Percentiles rank a stretch among this genome's conserved stretches.
These are phyloP conservation scores for Podospora conica DNA, from an alignment of 495 filamentous ascomycete species.

Conservation along the genomic window DNA sequence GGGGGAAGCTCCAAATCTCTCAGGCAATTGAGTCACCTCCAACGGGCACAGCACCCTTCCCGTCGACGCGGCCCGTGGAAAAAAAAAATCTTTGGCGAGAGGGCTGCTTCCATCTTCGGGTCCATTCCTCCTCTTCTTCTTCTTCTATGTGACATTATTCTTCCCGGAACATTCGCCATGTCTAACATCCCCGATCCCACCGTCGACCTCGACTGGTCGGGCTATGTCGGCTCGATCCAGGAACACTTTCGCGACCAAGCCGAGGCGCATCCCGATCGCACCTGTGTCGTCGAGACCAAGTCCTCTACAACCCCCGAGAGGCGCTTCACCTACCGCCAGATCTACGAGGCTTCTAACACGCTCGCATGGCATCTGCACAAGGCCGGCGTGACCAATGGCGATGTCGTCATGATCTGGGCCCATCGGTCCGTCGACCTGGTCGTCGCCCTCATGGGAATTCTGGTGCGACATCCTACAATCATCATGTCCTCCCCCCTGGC, in stretches of 20 bases:
- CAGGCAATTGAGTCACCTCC: slow-evolving; percentile 6
- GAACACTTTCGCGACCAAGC: slow-evolving; percentile 53
- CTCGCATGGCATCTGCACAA: slow-evolving; percentile 72
- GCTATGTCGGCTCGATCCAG: slow-evolving; percentile 55
- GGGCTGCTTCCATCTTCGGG: neutral
- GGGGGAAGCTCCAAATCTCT: slow-evolving; percentile 8
- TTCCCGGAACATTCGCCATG: slow-evolving; percentile 10
- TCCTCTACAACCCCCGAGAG: slow-evolving; percentile 53
- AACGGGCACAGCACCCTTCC: neutral
- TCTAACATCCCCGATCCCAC: slow-evolving; percentile 64
- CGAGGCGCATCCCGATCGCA: slow-evolving; percentile 63
- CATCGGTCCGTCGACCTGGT: slow-evolving; percentile 73
- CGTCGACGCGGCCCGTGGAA: neutral
- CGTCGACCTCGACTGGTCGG: slow-evolving; percentile 72
- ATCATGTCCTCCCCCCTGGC: slow-evolving; percentile 5
- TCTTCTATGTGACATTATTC: neutral
- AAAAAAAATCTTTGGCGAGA: slow-evolving; percentile 1
- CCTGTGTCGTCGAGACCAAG: slow-evolving; percentile 80
- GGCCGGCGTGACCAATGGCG: slow-evolving; percentile 67
- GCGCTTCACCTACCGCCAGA: slow-evolving; percentile 80
- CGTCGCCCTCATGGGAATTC: slow-evolving; percentile 56
- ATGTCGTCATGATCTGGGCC: slow-evolving; percentile 92
- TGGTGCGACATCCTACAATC: slow-evolving; percentile 25
- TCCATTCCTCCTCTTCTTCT: neutral
- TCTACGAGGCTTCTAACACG: slow-evolving; percentile 77